Evolutionary conservation across 176 grass and related monocot species (phyloP), one percentile per base, ranked within the genome.

Genomic region (Raddia guianensis): DNA sequence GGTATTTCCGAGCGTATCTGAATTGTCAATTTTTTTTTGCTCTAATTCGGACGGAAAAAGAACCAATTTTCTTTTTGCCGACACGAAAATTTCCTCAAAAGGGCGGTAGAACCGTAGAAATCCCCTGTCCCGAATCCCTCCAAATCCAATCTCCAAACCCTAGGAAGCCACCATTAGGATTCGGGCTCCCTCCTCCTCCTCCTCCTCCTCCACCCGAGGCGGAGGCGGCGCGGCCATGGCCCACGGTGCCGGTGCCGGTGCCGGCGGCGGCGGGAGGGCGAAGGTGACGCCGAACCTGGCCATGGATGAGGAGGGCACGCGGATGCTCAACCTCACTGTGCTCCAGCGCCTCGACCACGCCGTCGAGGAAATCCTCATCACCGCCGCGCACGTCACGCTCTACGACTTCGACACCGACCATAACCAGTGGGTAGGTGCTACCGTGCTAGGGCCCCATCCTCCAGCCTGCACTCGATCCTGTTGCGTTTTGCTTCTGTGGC

Each of bases 291-390:
- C 85, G 9, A 89, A 90, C 67, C 80, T 93, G 3, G 58, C 53
- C 8, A 70, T 79, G 35, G 87, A 82, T 57, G 77, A 86, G 47
- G 78, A 91, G 71, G 89, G 75, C 55, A 94, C 88, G 73, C 89
- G 86, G 18, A 68, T 78, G 20, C 85, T 91, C 75, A 94, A 94
- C 86, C 85, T 91, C 70, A 86, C 77, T 45, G 88, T 88, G 46
- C 88, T 94, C 49, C 84, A 90, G 86, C 87, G 91, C 70, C 78
- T 76, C 66, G 87, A 93, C 81, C 80, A 84, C 55, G 82, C 60
- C 66, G 72, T 93, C 7, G 86, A 89, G 64, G 91, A 90, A 60
- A 89, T 93, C 72, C 87, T 93, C 63, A 80, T 94, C 46, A 91
- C 88, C 37, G 91, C 91, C 11, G 82, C 69, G 1, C 88, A 88